Conservation (phyloP, 805 yeast genomes). For the Pichia californica region DNA sequence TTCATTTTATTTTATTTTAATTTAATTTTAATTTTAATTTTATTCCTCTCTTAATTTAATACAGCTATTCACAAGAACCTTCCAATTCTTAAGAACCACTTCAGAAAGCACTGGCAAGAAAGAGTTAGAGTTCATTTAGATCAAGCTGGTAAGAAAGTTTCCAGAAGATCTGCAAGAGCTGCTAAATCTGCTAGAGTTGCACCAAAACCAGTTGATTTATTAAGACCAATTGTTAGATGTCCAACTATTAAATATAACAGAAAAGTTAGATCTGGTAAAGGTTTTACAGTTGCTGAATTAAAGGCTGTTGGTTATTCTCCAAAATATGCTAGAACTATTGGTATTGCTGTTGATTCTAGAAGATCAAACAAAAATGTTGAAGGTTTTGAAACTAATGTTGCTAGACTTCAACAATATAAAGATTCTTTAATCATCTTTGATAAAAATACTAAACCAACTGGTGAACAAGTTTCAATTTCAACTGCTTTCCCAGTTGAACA, state of each 20-base stretch:
- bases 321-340: constrained; percentile 96
- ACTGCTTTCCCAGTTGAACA: constrained; percentile 90
- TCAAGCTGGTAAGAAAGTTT: constrained; percentile 99
- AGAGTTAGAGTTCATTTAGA: constrained; percentile 99
- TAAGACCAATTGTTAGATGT: constrained; percentile 97
- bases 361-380: constrained; percentile 97
- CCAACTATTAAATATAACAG: constrained; percentile 99
- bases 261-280: constrained; percentile 99
- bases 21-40: neutral
- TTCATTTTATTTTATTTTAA: neutral
- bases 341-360: constrained; percentile 99
- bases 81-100: constrained; percentile 99
- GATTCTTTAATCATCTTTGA: constrained; percentile 94
- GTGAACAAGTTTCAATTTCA: constrained; percentile 72
- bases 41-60: neutral
- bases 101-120: constrained; percentile 99
- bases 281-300: constrained; percentile 96
- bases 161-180: constrained; percentile 94
- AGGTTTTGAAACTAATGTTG: constrained; percentile 90
- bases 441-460: constrained; percentile 71
- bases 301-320: constrained; percentile 94
- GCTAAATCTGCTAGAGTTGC: constrained; percentile 91
- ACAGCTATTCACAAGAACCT: constrained; percentile 97
- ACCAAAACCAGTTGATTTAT: constrained; percentile 94
- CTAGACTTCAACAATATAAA: constrained; percentile 94